Evolutionary conservation across 352 stramenopile species (phyloP), one percentile per base, ranked within the genome.

Genomic region (Phytopythium boreale): DNA sequence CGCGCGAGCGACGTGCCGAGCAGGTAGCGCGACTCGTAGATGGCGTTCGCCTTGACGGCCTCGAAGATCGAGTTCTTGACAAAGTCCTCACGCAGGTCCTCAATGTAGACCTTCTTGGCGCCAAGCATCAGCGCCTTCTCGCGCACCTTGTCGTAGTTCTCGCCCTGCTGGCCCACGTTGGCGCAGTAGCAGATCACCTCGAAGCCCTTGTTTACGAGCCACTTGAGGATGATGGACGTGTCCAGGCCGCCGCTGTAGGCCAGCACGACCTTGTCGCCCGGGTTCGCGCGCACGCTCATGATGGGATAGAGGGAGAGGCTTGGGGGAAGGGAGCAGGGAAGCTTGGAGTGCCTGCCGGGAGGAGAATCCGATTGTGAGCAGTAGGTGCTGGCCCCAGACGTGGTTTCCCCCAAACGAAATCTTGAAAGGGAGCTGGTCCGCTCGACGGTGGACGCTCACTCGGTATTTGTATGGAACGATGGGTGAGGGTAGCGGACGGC

Each of bases 121-220:
- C 89, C 89, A 20, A 95, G 75, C 51, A 64, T 37, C 56, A 88
- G 57, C 27, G 85, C 80, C 69, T 99, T 99, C 63, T 88, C 90
- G 65, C 97, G 90, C 71, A 99, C 91, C 71, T 91, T 88, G 67
- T 90, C 85, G 72, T 98, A 98, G 80, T 99, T 83, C 64, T 94
- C 95, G 61, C 97, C 94, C 64, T 97, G 89, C 87, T 99, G 97
- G 50, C 97, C 97, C 31, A 99, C 95, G 75, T 99, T 98, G 72
- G 97, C 97, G 81, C 97, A 99, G 91, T 99, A 99, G 80, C 94
- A 97, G 74, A 98, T 97, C 31, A 99, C 97, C 58, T 99, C 96
- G 69, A 98, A 99, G 71, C 97, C 97, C 80, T 99, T 98, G 82
- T 95, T 93, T 27, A 93, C 96, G 61, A 99, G 94, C 96, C 97